Percentiles rank a stretch among this genome's conserved stretches.
phyloP scores from a whole-genome alignment of 139 green algal species.

The Klebsormidium nitens region DNA sequence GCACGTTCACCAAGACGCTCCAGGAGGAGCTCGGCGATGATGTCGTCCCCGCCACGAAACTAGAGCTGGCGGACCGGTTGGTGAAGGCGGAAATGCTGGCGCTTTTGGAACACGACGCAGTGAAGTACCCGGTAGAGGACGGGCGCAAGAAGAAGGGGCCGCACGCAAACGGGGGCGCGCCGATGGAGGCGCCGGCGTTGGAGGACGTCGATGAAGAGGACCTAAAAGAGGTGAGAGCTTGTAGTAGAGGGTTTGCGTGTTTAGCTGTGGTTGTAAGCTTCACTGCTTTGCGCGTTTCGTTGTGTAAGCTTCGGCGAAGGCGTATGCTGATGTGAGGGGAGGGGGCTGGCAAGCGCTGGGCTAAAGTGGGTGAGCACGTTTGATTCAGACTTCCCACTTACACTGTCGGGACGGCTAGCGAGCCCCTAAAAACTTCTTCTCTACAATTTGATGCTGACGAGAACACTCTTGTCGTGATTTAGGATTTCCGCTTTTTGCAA shows the following conservation, averaged over 20 bases:
- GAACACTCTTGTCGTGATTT: too few relatives aligned
- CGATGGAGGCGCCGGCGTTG: conserved; percentile 7
- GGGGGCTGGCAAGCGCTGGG: too few relatives aligned
- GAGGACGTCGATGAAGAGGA: conserved; percentile 18
- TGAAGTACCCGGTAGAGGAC: conserved; percentile 54
- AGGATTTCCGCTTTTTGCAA: too few relatives aligned
- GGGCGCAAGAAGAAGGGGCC: conserved; percentile 21
- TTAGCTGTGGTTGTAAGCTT: too few relatives aligned
- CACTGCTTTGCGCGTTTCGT: not conserved
- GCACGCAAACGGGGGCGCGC: not conserved
- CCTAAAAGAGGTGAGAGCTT: conserved; percentile 13
- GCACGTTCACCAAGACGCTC: not conserved
- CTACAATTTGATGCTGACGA: too few relatives aligned
- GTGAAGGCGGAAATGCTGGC: conserved; percentile 58
- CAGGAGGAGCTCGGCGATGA: not conserved
- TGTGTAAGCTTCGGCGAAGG: not conserved
- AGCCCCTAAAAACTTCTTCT: too few relatives aligned
- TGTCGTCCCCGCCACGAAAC: not conserved
- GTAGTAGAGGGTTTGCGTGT: too few relatives aligned
- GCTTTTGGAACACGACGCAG: conserved; percentile 64
- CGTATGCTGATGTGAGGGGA: too few relatives aligned
- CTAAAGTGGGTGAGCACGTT: too few relatives aligned
- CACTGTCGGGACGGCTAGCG: too few relatives aligned
- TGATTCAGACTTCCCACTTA: too few relatives aligned
- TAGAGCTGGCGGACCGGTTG: conserved; percentile 62